Percentiles rank a stretch among this genome's conserved stretches.
These are phyloP conservation scores for Triticum aestivum DNA, from an alignment of 176 grass and related monocot species.

Conservation along the genomic window IWGSC_CS_RefSeq_v2.1 NC_057794.1:129201741-129202240, in stretches of 20 bases:
- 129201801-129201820: not conserved
- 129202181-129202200: no score
- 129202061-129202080: not conserved
- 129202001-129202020: not conserved
- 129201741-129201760: not conserved
- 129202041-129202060: not conserved
- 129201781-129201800: not conserved
- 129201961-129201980: not conserved
- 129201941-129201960: not conserved
- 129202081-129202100: not conserved
- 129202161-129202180: no score
- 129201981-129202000: not conserved
- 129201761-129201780: not conserved
- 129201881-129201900: not conserved
- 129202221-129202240: no score
- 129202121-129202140: no score
- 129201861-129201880: not conserved
- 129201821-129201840: constrained; percentile 6
- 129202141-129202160: no score
- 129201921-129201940: not conserved
- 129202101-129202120: not conserved
- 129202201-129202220: no score
- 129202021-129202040: not conserved
- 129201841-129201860: not conserved
- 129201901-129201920: not conserved